Evolutionary conservation across 2,329 filamentous ascomycete species (phyloP), one percentile per base, ranked within the genome.

Genomic region (Botrytis galanthina): DNA sequence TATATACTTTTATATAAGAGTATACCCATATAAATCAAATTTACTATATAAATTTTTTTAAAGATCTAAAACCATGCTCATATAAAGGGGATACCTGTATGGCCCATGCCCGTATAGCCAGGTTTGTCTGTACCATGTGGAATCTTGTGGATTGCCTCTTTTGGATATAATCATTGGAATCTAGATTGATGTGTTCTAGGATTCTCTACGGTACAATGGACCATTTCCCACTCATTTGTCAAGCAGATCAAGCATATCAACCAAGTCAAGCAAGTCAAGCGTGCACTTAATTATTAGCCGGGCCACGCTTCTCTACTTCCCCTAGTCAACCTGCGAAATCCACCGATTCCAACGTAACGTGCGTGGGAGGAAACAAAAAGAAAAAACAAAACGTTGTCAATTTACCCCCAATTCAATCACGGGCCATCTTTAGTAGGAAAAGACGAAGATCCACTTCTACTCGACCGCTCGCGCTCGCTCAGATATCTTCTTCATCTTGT

Each of bases 301-400:
- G 39, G n/a, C 39, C 10, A 46, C 44, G 39, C 61, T 63, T n/a
- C n/a, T 29, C 35, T 29, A 26, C 16, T 68, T 39, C 48, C 46
- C 64, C 64, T 67, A 39, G 48, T 68, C 48, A 57, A 68, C 48
- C 61, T 39, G 29, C 48, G 48, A n/a, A 51, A 54, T n/a, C 26
- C 48, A 26, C 18, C 39, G 26, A 63, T 42, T 57, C 46, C 64
- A 68, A 68, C 26, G 35, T 39, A 39, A 39, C 37, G 10, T 39
- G 37, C 10, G 37, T 42, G 26, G 39, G 10, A 46, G 32, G 39
- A 64, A 44, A 22, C 20, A 32, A 32, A 32, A 51, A 37, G 29
- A 67, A 48, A 35, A 48, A 64, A 46, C 10, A 64, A 26, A 54
- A 4, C 32, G 63, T 42, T 68, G 51, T 57, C 51, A 57, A 32